Conservation (phyloP, 2,329 filamentous ascomycete genomes). For the Mariannaea elegans region DNA sequence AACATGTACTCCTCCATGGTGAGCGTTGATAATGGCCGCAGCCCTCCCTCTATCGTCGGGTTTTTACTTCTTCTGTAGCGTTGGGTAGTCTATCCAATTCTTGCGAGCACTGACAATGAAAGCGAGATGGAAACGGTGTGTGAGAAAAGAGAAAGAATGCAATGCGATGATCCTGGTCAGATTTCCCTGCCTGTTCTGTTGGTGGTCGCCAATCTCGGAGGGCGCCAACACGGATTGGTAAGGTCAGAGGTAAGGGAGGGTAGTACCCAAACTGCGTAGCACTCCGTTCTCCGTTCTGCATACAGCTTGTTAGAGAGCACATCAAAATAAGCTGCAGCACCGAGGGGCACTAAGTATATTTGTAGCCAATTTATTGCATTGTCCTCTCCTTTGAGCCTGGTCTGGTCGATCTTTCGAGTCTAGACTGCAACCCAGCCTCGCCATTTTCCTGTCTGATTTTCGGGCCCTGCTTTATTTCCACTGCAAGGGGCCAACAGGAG, state of each 20-base stretch:
- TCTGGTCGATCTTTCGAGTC: not conserved
- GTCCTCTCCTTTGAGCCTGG: not conserved
- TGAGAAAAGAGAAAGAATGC: conserved; percentile 2
- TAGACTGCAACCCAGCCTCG: not conserved
- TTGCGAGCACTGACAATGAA: not conserved
- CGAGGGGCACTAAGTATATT: no score
- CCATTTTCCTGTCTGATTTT: not conserved
- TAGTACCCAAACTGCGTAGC: no score
- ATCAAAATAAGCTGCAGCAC: no score
- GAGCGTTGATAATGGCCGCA: not conserved
- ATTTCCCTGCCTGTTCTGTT: not conserved
- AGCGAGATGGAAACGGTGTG: not conserved
- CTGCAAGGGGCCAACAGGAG: no score
- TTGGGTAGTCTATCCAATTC: not conserved
- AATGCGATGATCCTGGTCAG: not conserved
- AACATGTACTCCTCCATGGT: conserved; percentile 70
- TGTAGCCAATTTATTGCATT: not conserved
- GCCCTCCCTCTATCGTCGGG: not conserved
- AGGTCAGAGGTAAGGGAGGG: not conserved
- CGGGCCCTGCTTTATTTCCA: no score
- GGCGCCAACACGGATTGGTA: not conserved
- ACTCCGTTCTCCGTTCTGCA: no score
- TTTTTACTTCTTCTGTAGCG: not conserved
- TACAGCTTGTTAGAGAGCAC: no score
- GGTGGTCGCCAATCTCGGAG: no score